Conservation (phyloP, 2,329 filamentous ascomycete genomes). For the Pseudogymnoascus sp. region DNA sequence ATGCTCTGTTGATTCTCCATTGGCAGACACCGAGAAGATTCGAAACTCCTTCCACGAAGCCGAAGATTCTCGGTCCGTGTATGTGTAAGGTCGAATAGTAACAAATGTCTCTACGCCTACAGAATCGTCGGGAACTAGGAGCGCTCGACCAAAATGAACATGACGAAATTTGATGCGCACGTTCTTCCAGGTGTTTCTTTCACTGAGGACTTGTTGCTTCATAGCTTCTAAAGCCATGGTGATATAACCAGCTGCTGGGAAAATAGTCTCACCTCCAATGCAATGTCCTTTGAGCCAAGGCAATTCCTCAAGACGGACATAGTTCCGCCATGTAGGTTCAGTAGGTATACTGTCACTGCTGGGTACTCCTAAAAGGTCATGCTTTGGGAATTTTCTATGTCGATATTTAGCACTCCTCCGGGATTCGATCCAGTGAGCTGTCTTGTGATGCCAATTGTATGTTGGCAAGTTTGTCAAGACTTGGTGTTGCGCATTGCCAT, state of each 20-base stretch:
- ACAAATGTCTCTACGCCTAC: background rate
- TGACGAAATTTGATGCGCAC: background rate
- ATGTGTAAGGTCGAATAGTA: background rate
- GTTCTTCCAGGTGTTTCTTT: background rate
- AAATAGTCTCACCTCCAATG: constrained; percentile 42
- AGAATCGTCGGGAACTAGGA: background rate
- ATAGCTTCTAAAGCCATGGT: constrained; percentile 40
- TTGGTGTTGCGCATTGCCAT: background rate
- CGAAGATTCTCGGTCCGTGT: background rate
- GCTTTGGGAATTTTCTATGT: constrained; percentile 35
- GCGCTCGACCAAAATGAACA: background rate
- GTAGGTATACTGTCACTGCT: constrained; percentile 15
- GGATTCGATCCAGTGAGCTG: constrained; percentile 45
- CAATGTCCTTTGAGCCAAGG: constrained; percentile 46
- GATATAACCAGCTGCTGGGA: constrained; percentile 43
- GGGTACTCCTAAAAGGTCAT: constrained; percentile 40
- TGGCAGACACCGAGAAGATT: background rate
- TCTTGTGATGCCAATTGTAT: constrained; percentile 46
- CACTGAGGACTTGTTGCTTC: background rate
- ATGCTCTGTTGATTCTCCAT: background rate
- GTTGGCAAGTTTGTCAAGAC: constrained; percentile 37
- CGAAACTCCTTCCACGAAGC: background rate
- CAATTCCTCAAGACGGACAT: constrained; percentile 32
- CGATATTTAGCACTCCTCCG: constrained; percentile 39
- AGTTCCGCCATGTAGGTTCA: constrained; percentile 24